Base-by-base conservation (phyloP, 2,329 filamentous ascomycete species). In the Zymoseptoria crescenta region DNA sequence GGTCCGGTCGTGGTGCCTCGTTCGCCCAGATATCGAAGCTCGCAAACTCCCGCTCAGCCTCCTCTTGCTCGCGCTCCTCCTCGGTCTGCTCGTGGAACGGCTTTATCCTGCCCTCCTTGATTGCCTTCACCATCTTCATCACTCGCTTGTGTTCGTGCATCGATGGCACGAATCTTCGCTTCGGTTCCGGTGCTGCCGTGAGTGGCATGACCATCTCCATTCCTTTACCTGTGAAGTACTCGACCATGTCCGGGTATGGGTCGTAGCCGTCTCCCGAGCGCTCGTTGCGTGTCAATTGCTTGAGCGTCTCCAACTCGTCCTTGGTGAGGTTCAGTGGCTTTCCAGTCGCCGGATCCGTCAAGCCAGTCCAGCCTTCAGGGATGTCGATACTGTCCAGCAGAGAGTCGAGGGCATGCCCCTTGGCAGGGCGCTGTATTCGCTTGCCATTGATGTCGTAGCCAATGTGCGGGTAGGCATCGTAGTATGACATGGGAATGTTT, bases 361-460 rank as follows among this genome's bases (percentile, higher is more conserved):
- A 79, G 59, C 93, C 94, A 56, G 94, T 99, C 91, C 92, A 99
- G 64, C 93, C 94, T 80, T 96, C 91, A 13, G 94, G 94, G 41
- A 99, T 81, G 71, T 99, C 94, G 69, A 99, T 99, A 75, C 89
- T 96, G 69, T 99, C 93, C 8, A 99, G 81, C 50, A 99, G 81
- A 10, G 91, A 91, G 79, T 99, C 94, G 30, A 99, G 79, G 41
- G 94, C 94, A 73, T 96, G 88, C 56, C 93, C 93, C 67, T 91
- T 93, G 3, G 95, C 94, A 6, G 94, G 94, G 56, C 94, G 88
- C 86, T 96, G 89, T 64, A 99, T 96, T 75, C 89, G 95, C 82
- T 95, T 96, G 74, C 94, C 94, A 74, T 99, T 96, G 78, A 99
- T 97, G 69, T 96, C 90, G 76, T 99, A 99, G 60, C 94, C 94